Evolutionary conservation across 441 rosid species (phyloP).

Genomic region (Macaranga tanarius): DNA sequence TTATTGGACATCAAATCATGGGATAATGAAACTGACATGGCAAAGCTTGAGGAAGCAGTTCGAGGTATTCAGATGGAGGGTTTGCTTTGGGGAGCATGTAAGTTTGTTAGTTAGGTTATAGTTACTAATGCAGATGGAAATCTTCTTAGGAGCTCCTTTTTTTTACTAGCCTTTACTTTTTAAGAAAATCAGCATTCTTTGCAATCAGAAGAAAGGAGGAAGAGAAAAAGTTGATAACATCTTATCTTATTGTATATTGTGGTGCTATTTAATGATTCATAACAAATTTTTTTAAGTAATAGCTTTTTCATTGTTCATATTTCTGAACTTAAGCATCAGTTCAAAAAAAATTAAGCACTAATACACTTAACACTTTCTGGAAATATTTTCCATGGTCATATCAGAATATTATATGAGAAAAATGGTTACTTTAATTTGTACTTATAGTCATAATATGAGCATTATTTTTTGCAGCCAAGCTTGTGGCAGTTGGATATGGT

Average conservation of each 20-base stretch:
- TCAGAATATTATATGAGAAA: not conserved
- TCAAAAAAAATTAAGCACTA: not conserved
- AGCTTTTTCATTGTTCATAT: not conserved
- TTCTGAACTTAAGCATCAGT: not conserved
- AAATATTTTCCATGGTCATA: not conserved
- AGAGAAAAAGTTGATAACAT: too few species aligned
- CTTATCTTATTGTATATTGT: too few species aligned
- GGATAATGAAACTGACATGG: constrained; percentile 99
- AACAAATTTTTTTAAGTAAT: too few species aligned
- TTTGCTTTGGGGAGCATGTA: constrained; percentile 90
- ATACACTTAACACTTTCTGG: not conserved
- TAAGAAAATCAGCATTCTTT: not conserved
- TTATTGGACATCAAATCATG: constrained; percentile 87
- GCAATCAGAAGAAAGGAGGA: not conserved
- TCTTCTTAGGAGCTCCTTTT: not conserved
- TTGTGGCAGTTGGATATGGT: constrained; percentile 86
- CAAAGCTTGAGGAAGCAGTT: constrained; percentile 91
- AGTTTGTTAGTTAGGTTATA: constrained; percentile 19
- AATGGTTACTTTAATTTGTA: not conserved
- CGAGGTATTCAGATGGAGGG: constrained; percentile 76
- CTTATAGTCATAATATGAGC: not conserved
- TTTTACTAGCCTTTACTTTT: not conserved
- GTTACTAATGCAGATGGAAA: not conserved
- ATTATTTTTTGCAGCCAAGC: constrained; percentile 53
- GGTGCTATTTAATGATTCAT: too few species aligned